These are phyloP conservation scores for Lophiostoma macrostomum DNA, from an alignment of 495 filamentous ascomycete species.

Conservation along the genomic window DNA sequence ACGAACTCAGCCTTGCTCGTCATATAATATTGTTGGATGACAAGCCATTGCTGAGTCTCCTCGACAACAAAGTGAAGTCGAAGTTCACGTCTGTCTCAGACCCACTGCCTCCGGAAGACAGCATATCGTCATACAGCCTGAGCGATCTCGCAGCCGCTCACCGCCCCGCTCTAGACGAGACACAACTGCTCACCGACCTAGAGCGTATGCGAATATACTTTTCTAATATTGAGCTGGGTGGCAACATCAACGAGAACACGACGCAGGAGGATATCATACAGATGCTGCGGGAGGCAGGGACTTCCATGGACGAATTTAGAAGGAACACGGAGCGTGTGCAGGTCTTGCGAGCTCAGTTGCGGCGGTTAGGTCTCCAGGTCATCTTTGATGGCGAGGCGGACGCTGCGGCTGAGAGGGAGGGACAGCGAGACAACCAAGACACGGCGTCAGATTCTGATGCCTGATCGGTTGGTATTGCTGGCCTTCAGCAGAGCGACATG, in stretches of 20 bases:
- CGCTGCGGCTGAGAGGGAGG: not conserved
- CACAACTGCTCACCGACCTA: conserved; percentile 9
- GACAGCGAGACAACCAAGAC: not conserved
- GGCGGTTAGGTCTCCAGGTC: conserved; percentile 15
- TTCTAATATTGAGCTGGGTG: not conserved
- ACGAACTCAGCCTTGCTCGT: conserved; percentile 56
- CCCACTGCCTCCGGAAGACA: conserved; percentile 60
- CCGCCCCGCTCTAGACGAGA: not conserved
- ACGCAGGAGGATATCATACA: conserved; percentile 2
- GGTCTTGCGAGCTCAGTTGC: conserved; percentile 1
- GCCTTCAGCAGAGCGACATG: too few relatives aligned
- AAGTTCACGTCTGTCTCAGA: conserved; percentile 62
- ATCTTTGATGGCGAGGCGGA: not conserved
- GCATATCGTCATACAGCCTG: conserved; percentile 39
- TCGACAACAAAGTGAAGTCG: conserved; percentile 54
- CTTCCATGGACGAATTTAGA: conserved; percentile 13
- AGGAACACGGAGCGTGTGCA: conserved; percentile 22
- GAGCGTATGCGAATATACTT: conserved; percentile 17
- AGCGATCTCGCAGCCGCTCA: not conserved
- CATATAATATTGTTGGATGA: conserved; percentile 76
- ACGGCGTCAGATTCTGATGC: not conserved
- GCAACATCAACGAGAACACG: not conserved
- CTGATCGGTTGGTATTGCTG: too few relatives aligned
- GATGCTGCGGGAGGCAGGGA: not conserved
- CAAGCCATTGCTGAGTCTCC: conserved; percentile 57